Base-by-base conservation (phyloP, 768 basidiomycete genomes). In the Ephemerocybe angulata region DNA sequence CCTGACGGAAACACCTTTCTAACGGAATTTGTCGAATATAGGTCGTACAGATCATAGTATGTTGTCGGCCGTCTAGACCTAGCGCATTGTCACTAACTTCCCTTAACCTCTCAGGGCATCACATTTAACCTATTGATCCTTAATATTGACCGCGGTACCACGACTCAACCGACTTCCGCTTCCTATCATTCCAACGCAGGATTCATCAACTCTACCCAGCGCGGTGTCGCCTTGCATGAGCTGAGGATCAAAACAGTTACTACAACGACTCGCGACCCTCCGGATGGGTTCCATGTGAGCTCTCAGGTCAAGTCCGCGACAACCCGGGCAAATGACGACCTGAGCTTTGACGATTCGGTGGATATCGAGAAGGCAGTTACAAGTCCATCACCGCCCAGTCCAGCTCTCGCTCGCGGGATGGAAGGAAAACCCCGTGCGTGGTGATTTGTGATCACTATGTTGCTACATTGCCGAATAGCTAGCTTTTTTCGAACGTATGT, bases 21-120 rank as follows among this genome's bases (percentile, higher is more conserved):
- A 17, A 19, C 38, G 15, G n/a, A 30, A 24, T 27, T 50, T 28
- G 21, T 11, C 50, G 15, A 41, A 52, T 29, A 7, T 52, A 76
- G 72, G 65, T 76, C 37, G 73, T 75, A 2, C 75, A 76, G 58
- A 75, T 77, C 33, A 75, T 77, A 54, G 73, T 72, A 52, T 55
- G 68, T 60, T 44, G 28, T 42, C 4, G 27, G 15, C 24, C 12
- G 21, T 33, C 4, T 33, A 19, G 29, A 44, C 29, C 19, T 13
- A 29, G 41, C 17, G 12, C 8, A 37, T 10, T 47, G 12, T 21
- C 31, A 25, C 13, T n/a, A n/a, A 28, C 40, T 33, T 28, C 11
- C 28, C 17, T 38, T 33, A 11, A 31, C 41, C 25, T 42, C 12
- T 37, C 40, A 67, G 66, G 66, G 64, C 13, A 67, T 67, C 30